Evolutionary conservation across 192 early-diverging fungal genomes (phyloP).

Genomic region (Funneliformis geosporum): DNA sequence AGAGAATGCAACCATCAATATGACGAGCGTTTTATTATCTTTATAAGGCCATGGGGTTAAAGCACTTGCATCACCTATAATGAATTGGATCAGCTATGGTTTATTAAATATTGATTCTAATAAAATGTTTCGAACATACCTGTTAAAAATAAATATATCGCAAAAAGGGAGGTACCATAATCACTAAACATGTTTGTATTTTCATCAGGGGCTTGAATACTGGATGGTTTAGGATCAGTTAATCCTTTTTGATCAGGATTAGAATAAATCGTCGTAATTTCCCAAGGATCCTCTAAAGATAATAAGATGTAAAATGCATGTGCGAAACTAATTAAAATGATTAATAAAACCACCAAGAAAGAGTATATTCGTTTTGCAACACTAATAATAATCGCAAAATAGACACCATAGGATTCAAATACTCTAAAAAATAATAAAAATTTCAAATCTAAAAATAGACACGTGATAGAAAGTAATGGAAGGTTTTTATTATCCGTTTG

Average conservation of each 20-base stretch:
- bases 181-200: background rate
- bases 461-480: background rate
- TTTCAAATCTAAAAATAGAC: slow-evolving; percentile 11
- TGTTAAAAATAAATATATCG: background rate
- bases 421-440: slow-evolving; percentile 1
- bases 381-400: slow-evolving; percentile 17
- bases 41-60: background rate
- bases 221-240: no score
- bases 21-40: background rate
- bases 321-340: slow-evolving; percentile 6
- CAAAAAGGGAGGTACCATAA: background rate
- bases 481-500: background rate
- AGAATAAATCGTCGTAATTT: background rate
- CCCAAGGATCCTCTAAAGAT: background rate
- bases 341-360: background rate
- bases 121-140: background rate
- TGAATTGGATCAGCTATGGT: no score
- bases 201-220: no score
- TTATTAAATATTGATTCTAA: background rate
- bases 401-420: slow-evolving; percentile 13
- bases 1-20: background rate
- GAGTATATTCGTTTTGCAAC: background rate
- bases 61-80: background rate
- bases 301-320: background rate
- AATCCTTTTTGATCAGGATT: no score